Conservation (phyloP, 169 alveolate species). For the Perkinsus chesapeaki region DNA sequence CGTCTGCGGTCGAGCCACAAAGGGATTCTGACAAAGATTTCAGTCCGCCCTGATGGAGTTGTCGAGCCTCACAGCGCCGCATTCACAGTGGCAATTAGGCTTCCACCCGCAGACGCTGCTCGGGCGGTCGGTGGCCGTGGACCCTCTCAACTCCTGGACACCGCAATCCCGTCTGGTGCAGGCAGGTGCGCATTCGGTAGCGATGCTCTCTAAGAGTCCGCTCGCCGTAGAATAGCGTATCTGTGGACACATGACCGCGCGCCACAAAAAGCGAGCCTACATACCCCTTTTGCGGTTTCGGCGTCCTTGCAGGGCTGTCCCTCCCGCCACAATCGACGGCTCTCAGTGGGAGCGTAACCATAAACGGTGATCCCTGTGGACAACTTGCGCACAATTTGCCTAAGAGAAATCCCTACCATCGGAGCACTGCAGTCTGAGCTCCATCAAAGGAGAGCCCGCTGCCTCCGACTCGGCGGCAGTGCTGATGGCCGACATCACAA, state of each 20-base stretch:
- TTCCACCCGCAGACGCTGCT: not conserved
- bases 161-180: not conserved
- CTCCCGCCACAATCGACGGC: not conserved
- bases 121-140: not conserved
- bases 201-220: not conserved
- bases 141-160: not conserved
- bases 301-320: not conserved
- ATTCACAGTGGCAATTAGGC: not conserved
- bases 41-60: not conserved
- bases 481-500: not conserved
- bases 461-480: not conserved
- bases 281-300: not conserved
- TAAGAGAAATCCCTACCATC: no score
- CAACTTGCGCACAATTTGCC: no score
- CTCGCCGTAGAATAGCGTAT: not conserved
- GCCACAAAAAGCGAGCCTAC: not conserved
- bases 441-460: not conserved
- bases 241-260: not conserved
- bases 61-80: not conserved
- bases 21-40: not conserved
- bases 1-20: not conserved
- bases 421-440: not conserved
- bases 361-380: not conserved
- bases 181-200: not conserved
- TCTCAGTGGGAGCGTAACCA: not conserved